Evolutionary conservation across 2,329 filamentous ascomycete genomes (phyloP).

Genomic region (Malbranchea zuffiana): DNA sequence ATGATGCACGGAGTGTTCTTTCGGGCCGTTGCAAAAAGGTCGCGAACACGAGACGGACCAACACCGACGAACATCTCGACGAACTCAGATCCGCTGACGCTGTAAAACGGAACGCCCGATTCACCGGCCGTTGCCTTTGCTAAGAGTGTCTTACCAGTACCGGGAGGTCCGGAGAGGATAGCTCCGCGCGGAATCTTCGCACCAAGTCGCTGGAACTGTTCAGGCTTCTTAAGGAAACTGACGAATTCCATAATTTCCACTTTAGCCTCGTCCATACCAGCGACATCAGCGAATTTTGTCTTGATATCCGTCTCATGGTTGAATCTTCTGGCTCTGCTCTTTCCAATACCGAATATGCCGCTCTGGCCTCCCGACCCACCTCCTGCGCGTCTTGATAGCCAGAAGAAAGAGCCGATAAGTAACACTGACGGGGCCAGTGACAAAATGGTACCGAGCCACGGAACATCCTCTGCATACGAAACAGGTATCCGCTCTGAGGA

Average conservation of each 20-base stretch:
- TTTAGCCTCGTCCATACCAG: conserved; percentile 97
- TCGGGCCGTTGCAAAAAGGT: conserved; percentile 84
- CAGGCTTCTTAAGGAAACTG: conserved; percentile 87
- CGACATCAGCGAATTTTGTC: conserved; percentile 93
- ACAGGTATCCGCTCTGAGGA: conserved; percentile 83
- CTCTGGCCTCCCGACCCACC: conserved; percentile 54
- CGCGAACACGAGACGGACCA: conserved; percentile 85
- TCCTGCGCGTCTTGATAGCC: conserved; percentile 63
- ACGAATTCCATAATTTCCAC: conserved; percentile 99
- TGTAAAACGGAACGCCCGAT: conserved; percentile 95
- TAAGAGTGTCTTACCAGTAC: conserved; percentile 94
- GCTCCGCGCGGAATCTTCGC: conserved; percentile 96
- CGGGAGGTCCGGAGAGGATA: conserved; percentile 91
- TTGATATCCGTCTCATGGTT: conserved; percentile 95
- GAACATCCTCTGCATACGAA: conserved; percentile 68
- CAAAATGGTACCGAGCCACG: conserved; percentile 60
- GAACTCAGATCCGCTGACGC: conserved; percentile 95
- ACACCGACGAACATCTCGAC: conserved; percentile 99
- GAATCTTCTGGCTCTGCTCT: conserved; percentile 92
- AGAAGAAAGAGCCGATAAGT: conserved; percentile 73
- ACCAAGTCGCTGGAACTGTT: conserved; percentile 82
- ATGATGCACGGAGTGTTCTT: conserved; percentile 98
- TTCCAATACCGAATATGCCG: conserved; percentile 90
- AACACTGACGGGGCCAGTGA: conserved; percentile 80
- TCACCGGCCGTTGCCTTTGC: conserved; percentile 97